Evolutionary conservation across 2,329 filamentous ascomycete genomes (phyloP), one percentile per base, ranked within the genome.

Genomic region (Exophiala alcalophila): DNA sequence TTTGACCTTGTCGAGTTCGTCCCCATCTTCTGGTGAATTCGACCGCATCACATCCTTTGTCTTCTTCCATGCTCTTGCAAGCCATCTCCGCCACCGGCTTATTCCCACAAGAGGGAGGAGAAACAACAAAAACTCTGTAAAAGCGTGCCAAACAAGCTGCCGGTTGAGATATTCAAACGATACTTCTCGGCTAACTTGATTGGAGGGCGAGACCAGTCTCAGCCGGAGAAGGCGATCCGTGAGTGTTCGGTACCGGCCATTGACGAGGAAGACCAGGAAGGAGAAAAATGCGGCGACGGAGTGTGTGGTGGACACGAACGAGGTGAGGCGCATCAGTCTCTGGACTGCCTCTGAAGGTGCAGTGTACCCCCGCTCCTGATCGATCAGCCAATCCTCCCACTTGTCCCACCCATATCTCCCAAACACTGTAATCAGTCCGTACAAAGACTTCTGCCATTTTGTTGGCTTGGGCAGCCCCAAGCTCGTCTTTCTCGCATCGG

Each of bases 61-160:
- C 63, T 83, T 89, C 55, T 85, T 81, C 87, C 89, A 94, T n/a
- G 83, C 81, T 50, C 89, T 78, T 14, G 78, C 75, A n/a, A 96
- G 71, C 84, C 91, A 95, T 54, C 90, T 78, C 44, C 88, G 80
- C 92, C 92, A 98, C 53, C 89, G 80, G 59, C 86, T 84, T 55
- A 98, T 91, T 37, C 92, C 92, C 28, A 98, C 86, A n/a, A 98
- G 76, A 0, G 92, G 92, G n/a, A 98, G 74, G 12, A 97, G 78
- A 64, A 97, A 98, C 21, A 98, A 77, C n/a, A 98, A 73, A 58
- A 98, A 98, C 63, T 98, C 92, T 18, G 92, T 98, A 59, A 98
- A 95, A n/a, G 92, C 92, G 66, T 98, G 92, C 92, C 92, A 98
- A 25, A 98, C 92, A 8, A 98, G 80, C 67, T 98, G 92, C 33